phyloP scores from a whole-genome alignment of 495 filamentous ascomycete genomes.

The Hyaloscypha finlandica region DNA sequence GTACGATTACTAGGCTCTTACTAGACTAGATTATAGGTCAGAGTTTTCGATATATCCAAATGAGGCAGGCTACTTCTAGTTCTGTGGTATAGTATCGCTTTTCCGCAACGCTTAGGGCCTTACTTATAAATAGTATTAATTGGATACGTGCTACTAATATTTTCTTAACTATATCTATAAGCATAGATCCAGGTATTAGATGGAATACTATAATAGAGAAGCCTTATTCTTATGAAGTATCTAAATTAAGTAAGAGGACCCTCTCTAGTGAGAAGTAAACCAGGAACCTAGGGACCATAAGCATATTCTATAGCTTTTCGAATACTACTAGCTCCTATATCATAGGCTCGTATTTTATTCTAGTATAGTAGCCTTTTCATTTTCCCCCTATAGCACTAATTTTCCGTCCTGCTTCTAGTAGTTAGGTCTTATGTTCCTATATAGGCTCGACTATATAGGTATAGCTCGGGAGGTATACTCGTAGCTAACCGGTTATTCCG shows the following conservation, averaged over 20 bases:
- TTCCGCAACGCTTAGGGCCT: background rate
- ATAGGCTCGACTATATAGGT: background rate
- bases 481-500: conserved; percentile 1
- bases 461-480: background rate
- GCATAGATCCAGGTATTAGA: too few species aligned
- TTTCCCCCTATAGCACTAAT: too few species aligned
- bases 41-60: background rate
- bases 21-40: background rate
- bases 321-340: background rate
- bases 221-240: background rate
- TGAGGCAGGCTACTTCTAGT: background rate
- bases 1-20: background rate
- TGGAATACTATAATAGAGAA: background rate
- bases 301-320: background rate
- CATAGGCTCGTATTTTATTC: background rate
- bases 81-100: background rate
- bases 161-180: too few species aligned
- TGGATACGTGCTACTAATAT: background rate
- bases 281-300: background rate
- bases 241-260: background rate
- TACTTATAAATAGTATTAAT: background rate
- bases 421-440: background rate
- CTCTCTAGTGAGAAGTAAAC: background rate
- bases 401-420: background rate
- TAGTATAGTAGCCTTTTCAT: background rate